Evolutionary conservation across 2,329 filamentous ascomycete species (phyloP).

Genomic region (Pseudopithomyces chartarum): DNA sequence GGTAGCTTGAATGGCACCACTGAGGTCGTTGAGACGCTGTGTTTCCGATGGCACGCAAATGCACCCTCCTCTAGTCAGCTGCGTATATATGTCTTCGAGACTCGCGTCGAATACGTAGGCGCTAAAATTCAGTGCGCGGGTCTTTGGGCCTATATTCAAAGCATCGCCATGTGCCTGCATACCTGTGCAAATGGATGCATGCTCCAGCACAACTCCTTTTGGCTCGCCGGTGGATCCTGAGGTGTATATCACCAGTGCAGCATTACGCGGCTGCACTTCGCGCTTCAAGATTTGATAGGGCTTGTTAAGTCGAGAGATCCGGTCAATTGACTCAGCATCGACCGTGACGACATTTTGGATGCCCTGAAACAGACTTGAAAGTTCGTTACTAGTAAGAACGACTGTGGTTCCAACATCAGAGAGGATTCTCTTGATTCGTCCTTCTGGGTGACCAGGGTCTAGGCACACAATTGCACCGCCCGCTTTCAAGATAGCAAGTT

Average conservation of each 20-base stretch:
- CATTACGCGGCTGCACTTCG: slow-evolving; percentile 23
- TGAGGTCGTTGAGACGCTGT: slow-evolving; percentile 57
- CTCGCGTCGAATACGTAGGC: slow-evolving; percentile 63
- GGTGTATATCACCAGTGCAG: slow-evolving; percentile 64
- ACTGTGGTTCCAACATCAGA: background rate
- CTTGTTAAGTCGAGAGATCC: background rate
- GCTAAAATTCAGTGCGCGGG: slow-evolving; percentile 55
- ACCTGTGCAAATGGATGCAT: slow-evolving; percentile 9
- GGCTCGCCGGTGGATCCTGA: slow-evolving; percentile 48
- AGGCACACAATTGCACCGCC: slow-evolving; percentile 46
- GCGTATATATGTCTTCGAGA: slow-evolving; percentile 60
- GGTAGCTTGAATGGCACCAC: slow-evolving; percentile 50
- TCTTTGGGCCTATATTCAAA: background rate
- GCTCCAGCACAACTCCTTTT: slow-evolving; percentile 61
- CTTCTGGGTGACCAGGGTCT: slow-evolving; percentile 16
- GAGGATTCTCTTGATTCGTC: slow-evolving; percentile 17
- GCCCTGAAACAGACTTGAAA: background rate
- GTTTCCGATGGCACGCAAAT: slow-evolving; percentile 61
- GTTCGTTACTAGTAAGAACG: background rate
- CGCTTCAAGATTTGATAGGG: background rate
- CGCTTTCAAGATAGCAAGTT: slow-evolving; percentile 49
- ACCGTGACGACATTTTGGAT: background rate
- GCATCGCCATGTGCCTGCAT: background rate
- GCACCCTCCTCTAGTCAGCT: slow-evolving; percentile 62
- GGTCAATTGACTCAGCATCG: background rate